A percentile compares a stretch with the other conserved stretches of the same genome.
These are phyloP conservation scores for Colletotrichum phormii DNA, from an alignment of 2,329 filamentous ascomycete genomes.

Conservation along the genomic window DNA sequence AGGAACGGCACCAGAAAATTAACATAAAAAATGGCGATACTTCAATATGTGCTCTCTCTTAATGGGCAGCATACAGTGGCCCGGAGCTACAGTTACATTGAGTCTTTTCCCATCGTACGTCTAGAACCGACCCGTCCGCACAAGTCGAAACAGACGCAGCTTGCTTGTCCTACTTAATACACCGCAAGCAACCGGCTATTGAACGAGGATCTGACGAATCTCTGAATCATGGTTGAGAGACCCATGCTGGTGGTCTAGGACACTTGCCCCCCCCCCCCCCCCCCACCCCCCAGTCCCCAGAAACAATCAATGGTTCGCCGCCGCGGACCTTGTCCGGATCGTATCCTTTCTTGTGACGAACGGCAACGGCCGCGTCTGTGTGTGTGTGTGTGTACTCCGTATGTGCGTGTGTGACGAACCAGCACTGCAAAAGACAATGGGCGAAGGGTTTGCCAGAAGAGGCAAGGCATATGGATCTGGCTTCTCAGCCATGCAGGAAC, in stretches of 20 bases:
- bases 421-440: background rate
- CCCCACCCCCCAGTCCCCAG: background rate
- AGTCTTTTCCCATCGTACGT: constrained; percentile 11
- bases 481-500: background rate
- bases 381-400: background rate
- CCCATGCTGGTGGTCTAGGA: constrained; percentile 3
- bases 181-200: background rate
- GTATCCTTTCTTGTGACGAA: constrained; percentile 13
- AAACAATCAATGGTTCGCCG: constrained; percentile 1
- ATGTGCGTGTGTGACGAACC: background rate
- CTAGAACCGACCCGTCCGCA: background rate
- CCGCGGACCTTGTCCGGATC: constrained; percentile 10
- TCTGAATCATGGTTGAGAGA: constrained; percentile 8
- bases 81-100: constrained; percentile 30
- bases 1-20: background rate
- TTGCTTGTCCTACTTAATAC: background rate
- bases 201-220: background rate
- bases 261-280: background rate
- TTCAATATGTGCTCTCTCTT: constrained; percentile 2
- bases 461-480: constrained; percentile 9
- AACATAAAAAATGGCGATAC: background rate
- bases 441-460: constrained; percentile 5
- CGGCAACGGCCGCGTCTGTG: background rate
- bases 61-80: constrained; percentile 7
- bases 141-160: background rate